A percentile compares a stretch with the other conserved stretches of the same genome.
Conservation (phyloP, 2,329 filamentous ascomycete species). For the Cladophialophora exuberans region DNA sequence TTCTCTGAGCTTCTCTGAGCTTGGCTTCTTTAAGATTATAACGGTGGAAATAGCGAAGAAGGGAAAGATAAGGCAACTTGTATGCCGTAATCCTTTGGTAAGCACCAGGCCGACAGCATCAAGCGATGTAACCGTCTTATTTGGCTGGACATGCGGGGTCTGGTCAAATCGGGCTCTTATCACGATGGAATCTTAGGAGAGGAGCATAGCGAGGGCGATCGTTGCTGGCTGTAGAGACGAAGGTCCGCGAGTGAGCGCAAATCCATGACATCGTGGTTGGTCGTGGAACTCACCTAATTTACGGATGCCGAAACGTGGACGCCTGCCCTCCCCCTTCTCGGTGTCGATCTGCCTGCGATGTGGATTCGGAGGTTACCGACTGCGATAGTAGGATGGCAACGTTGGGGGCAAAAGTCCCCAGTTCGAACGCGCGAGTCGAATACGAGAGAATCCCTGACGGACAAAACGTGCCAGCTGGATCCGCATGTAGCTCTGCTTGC, state of each 20-base stretch:
- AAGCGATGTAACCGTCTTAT: conserved; percentile 1
- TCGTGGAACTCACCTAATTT: neutral
- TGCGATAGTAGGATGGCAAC: too few species aligned
- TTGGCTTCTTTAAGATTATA: neutral
- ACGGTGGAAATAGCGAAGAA: neutral
- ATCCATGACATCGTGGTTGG: neutral
- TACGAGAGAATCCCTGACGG: too few species aligned
- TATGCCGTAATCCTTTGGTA: neutral
- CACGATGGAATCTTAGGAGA: neutral
- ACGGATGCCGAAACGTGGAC: neutral
- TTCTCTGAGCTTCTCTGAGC: neutral
- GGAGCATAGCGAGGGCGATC: neutral
- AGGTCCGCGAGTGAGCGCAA: neutral
- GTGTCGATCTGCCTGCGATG: too few species aligned
- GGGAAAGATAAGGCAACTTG: neutral
- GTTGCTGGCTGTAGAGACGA: neutral
- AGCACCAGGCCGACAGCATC: neutral
- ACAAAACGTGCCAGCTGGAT: too few species aligned
- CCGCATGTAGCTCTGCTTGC: too few species aligned
- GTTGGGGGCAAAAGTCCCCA: too few species aligned
- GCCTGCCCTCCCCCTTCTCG: too few species aligned
- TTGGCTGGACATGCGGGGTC: neutral
- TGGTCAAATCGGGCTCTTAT: neutral
- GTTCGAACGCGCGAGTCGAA: too few species aligned
- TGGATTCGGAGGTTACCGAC: too few species aligned